Base-by-base conservation (phyloP, 805 yeast species). In the Barnettozyma siamensis region DNA sequence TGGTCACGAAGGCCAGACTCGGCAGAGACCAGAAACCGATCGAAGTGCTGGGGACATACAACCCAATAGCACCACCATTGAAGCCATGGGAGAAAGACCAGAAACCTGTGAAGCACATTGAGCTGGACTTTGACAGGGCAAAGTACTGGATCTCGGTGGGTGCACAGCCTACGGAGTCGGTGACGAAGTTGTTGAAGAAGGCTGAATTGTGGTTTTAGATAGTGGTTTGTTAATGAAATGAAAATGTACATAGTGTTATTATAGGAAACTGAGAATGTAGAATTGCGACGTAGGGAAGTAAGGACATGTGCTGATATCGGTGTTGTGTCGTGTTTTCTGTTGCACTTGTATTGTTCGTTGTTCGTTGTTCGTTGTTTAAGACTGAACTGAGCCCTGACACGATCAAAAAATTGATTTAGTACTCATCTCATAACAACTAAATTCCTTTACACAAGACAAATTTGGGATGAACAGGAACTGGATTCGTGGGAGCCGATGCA, bases 121-220 rank as follows among this genome's bases (percentile, higher is more conserved):
- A 80, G 50, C 67, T 93, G 29, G 98, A 93, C 59, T 88, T 93
- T 58, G 78, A 79, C 49, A 78, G 96, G 54, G 78, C 96, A 5
- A 88, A 88, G 62, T 93, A 93, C 64, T 93, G 99, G 99, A 67
- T 93, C 28, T 95, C 96, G 54, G 95, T 88, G 16, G 99, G 99
- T 11, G 98, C 98, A 1, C 95, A 86, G 59, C 95, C 96, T 7
- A 79, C 91, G 19, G 88, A 83, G 33, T 69, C 93, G 4, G 95
- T 91, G 11, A 73, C 78, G 3, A 78, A 78, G 49, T 66, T 93
- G 39, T 75, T 93, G 59, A 80, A 78, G 58, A 87, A 81, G 61
- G 88, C 85, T 34, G 88, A 96, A 45, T 75, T 76, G 42, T 75
- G 58, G 57, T 47, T 50, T 28, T 53, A 32, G 31, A 7, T 11